phyloP scores from a whole-genome alignment of 805 yeast species.

The Ogataea parapolymorpha region DNA sequence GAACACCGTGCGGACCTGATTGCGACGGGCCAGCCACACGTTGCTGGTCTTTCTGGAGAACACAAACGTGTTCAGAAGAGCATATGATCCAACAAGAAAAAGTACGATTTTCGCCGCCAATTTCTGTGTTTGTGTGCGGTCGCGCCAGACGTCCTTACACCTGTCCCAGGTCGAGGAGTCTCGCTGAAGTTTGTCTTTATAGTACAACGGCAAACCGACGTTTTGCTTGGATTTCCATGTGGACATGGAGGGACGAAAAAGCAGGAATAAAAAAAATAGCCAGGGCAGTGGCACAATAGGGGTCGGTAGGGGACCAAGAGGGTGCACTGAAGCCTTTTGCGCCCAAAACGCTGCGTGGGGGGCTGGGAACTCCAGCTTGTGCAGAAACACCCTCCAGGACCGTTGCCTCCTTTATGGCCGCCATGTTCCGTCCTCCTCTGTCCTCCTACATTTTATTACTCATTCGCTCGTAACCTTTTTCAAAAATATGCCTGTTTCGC shows the following conservation, averaged over 20 bases:
- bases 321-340: too few relatives aligned
- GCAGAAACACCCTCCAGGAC: background rate
- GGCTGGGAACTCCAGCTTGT: too few relatives aligned
- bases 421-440: background rate
- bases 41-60: conserved; percentile 12
- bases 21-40: conserved; percentile 48
- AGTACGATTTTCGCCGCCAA: conserved; percentile 46
- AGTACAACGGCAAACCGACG: conserved; percentile 45
- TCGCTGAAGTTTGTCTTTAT: conserved; percentile 44
- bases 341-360: too few relatives aligned
- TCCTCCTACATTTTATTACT: background rate
- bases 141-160: conserved; percentile 14
- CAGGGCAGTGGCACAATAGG: background rate
- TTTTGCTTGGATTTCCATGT: conserved; percentile 25
- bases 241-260: conserved; percentile 3
- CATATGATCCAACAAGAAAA: conserved; percentile 33
- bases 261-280: background rate
- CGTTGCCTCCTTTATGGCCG: background rate
- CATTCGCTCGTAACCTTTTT: conserved; percentile 8
- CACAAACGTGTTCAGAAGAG: conserved; percentile 7
- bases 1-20: conserved; percentile 64
- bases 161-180: conserved; percentile 17
- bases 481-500: conserved; percentile 24
- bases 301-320: too few relatives aligned
- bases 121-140: conserved; percentile 21